Evolutionary conservation across 2,329 filamentous ascomycete genomes (phyloP).

Genomic region (Zasmidium angulare): DNA sequence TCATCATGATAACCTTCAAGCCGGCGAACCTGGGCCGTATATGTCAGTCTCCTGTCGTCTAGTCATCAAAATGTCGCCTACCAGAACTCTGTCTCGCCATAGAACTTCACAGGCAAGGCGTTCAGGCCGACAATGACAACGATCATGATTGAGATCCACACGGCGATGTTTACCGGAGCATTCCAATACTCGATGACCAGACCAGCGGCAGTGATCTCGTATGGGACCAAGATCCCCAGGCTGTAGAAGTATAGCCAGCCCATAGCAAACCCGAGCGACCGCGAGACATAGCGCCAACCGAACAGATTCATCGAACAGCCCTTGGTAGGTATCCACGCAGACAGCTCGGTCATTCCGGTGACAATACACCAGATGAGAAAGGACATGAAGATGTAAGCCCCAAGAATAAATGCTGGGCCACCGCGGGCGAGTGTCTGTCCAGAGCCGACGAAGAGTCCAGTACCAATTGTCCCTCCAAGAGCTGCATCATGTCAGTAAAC

Average conservation of each 20-base stretch:
- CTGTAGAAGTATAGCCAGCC: slow-evolving; percentile 46
- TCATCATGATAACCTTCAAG: slow-evolving; percentile 51
- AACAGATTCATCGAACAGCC: slow-evolving; percentile 53
- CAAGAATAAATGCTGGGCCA: slow-evolving; percentile 45
- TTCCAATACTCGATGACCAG: slow-evolving; percentile 31
- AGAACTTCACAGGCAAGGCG: slow-evolving; percentile 49
- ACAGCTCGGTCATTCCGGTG: slow-evolving; percentile 55
- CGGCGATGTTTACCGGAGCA: slow-evolving; percentile 40
- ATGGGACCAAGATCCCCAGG: slow-evolving; percentile 40
- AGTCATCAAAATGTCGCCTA: slow-evolving; percentile 22
- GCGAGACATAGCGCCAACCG: slow-evolving; percentile 44
- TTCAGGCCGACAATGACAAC: slow-evolving; percentile 46
- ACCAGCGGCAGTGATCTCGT: slow-evolving; percentile 39
- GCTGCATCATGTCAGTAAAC: slow-evolving; percentile 6
- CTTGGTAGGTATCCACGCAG: slow-evolving; percentile 59
- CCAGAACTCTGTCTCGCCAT: slow-evolving; percentile 56
- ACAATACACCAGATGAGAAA: slow-evolving; percentile 47
- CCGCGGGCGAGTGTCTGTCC: slow-evolving; percentile 39
- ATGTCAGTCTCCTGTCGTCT: background rate
- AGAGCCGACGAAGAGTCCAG: slow-evolving; percentile 40
- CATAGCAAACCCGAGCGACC: slow-evolving; percentile 47
- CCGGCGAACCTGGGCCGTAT: slow-evolving; percentile 36
- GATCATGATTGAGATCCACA: slow-evolving; percentile 41
- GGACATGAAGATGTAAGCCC: slow-evolving; percentile 42
- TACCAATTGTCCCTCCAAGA: slow-evolving; percentile 34